phyloP scores from a whole-genome alignment of 164 flowering plant genomes.

The Magnolia sinica region DNA sequence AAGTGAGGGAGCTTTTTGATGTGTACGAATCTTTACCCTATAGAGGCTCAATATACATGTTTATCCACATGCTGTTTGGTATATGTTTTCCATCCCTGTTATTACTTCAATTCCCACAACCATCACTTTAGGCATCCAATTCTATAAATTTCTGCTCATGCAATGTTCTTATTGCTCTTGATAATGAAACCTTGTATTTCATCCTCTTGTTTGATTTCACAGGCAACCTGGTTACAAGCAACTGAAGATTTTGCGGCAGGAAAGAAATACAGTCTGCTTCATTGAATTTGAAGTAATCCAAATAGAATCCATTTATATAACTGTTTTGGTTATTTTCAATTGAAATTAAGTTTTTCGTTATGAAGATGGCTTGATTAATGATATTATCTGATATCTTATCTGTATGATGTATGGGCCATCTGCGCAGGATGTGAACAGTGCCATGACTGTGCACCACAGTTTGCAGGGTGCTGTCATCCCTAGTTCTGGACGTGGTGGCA shows the following conservation, averaged over 20 bases:
- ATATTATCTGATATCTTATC: not conserved
- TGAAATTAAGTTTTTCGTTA: not conserved
- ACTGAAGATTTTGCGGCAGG: constrained; percentile 94
- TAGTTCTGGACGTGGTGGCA: constrained; percentile 97
- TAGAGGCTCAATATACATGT: too few relatives aligned
- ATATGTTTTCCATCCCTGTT: too few relatives aligned
- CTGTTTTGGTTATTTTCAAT: too few relatives aligned
- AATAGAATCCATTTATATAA: too few relatives aligned
- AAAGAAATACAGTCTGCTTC: constrained; percentile 96
- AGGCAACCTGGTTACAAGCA: constrained; percentile 98
- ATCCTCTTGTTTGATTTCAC: constrained; percentile 12
- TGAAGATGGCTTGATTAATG: not conserved
- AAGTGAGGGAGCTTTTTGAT: constrained; percentile 75
- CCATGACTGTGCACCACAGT: constrained; percentile 82
- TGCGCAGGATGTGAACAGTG: constrained; percentile 85
- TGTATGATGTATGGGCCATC: constrained; percentile 2
- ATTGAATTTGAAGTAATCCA: constrained; percentile 90
- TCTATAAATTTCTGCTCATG: not conserved
- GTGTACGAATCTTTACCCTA: constrained; percentile 43
- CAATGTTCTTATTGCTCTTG: not conserved
- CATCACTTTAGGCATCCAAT: too few relatives aligned
- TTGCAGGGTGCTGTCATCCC: constrained; percentile 97
- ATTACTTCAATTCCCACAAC: too few relatives aligned
- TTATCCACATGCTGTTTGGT: too few relatives aligned
- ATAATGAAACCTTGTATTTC: not conserved